Evolutionary conservation across 495 filamentous ascomycete genomes (phyloP).

Genomic region (Hypoxylon intermedium): DNA sequence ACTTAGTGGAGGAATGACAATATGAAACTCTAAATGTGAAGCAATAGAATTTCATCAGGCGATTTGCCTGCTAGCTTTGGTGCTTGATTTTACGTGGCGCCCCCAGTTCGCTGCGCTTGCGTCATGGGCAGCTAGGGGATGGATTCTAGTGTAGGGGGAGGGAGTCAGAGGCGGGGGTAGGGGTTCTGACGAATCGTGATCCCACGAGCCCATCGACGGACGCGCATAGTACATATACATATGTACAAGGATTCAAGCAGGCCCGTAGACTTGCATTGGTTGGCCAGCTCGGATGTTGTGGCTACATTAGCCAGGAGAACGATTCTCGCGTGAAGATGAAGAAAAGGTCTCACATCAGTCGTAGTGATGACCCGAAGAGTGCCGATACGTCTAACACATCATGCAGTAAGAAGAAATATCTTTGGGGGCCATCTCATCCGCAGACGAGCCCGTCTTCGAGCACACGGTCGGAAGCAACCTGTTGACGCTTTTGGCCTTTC

Average conservation of each 20-base stretch:
- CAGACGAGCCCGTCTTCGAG: too few species aligned
- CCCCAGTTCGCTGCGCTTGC: constrained; percentile 10
- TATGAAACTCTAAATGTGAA: constrained; percentile 26
- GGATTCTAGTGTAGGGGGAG: neutral
- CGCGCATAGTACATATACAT: constrained; percentile 1
- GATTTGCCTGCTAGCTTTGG: neutral
- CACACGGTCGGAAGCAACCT: too few species aligned
- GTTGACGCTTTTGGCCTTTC: too few species aligned
- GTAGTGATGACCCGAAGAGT: neutral
- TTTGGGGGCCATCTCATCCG: too few species aligned
- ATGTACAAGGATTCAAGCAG: neutral
- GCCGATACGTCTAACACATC: neutral
- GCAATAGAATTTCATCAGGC: constrained; percentile 4
- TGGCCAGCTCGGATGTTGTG: neutral
- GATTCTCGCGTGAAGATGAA: too few species aligned
- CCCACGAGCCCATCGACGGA: constrained; percentile 1
- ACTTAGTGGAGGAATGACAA: constrained; percentile 10
- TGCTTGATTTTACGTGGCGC: constrained; percentile 3
- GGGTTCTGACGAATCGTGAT: constrained; percentile 23
- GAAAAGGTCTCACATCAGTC: neutral
- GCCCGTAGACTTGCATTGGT: neutral
- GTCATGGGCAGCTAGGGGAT: constrained; percentile 24
- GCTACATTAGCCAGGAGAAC: neutral
- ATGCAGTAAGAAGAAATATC: neutral
- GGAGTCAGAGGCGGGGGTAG: neutral